These are phyloP conservation scores for Polygonum maritimum DNA, from an alignment of 148 eudicot species.

Conservation along the genomic window DNA sequence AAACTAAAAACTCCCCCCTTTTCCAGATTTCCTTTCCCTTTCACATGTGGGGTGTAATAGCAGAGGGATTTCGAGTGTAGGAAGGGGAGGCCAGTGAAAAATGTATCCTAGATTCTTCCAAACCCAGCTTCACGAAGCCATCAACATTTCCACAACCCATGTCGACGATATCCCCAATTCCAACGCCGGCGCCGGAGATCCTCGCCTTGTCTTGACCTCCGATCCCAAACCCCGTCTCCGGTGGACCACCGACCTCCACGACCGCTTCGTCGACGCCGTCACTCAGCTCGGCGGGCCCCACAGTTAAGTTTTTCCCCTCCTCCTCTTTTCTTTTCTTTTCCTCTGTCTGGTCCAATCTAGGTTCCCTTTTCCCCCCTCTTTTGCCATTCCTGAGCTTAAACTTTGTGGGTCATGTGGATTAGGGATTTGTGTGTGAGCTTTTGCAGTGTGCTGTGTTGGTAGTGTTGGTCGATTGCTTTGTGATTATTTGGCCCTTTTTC, in stretches of 20 bases:
- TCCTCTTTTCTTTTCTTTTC: no score
- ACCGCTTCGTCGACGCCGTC: constrained; percentile 79
- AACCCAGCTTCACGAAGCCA: constrained; percentile 24
- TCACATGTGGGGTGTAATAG: background rate
- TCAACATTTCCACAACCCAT: constrained; percentile 19
- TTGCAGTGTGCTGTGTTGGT: background rate
- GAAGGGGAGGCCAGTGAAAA: background rate
- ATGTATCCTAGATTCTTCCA: constrained; percentile 48
- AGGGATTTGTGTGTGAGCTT: background rate
- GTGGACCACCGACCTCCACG: constrained; percentile 84
- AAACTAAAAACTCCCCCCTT: background rate
- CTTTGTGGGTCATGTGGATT: constrained; percentile 2
- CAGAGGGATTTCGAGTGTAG: background rate
- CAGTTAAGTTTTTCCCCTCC: constrained; percentile 23
- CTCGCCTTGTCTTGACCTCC: constrained; percentile 57
- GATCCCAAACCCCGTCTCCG: constrained; percentile 83
- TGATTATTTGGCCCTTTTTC: background rate
- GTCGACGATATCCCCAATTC: constrained; percentile 28
- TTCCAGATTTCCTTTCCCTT: background rate
- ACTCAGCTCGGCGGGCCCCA: constrained; percentile 82
- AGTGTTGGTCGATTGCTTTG: background rate
- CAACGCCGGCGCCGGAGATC: constrained; percentile 28
- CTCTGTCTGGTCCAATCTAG: background rate
- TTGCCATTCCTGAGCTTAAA: background rate
- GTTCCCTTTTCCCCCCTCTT: background rate